Percentiles rank a stretch among this genome's conserved stretches.
phyloP scores from a whole-genome alignment of 2,329 filamentous ascomycete species.

The Claviceps quebecensis region DNA sequence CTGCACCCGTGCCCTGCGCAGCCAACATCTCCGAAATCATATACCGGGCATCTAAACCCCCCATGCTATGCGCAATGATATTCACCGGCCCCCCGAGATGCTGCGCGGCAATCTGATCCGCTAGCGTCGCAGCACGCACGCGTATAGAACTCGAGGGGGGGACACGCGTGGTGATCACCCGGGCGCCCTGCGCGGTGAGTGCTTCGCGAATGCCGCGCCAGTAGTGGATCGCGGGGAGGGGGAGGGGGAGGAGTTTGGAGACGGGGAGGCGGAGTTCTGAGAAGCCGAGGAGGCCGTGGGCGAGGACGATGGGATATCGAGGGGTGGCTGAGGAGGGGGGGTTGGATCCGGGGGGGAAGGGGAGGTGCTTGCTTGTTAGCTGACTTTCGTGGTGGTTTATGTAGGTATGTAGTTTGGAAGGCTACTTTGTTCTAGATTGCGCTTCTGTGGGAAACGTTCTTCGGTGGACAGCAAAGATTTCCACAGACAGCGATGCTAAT shows the following conservation, averaged over 20 bases:
- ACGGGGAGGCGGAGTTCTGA: slow-evolving; percentile 40
- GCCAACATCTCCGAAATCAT: slow-evolving; percentile 39
- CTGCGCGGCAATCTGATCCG: slow-evolving; percentile 29
- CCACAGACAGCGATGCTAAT: too few species aligned
- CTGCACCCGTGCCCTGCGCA: not conserved
- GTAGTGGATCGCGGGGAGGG: slow-evolving; percentile 44
- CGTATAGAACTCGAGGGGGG: slow-evolving; percentile 48
- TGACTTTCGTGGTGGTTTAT: not conserved
- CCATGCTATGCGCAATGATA: slow-evolving; percentile 60
- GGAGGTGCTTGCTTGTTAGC: not conserved
- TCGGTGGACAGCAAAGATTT: too few species aligned
- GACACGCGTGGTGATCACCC: slow-evolving; percentile 46
- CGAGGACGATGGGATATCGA: slow-evolving; percentile 48
- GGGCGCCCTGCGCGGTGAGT: slow-evolving; percentile 35
- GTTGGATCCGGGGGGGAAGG: too few species aligned
- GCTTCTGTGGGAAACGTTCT: too few species aligned
- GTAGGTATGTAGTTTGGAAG: too few species aligned
- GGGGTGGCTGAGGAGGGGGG: slow-evolving; percentile 30
- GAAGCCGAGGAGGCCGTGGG: slow-evolving; percentile 52
- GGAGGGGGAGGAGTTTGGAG: slow-evolving; percentile 37
- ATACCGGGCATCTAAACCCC: slow-evolving; percentile 50
- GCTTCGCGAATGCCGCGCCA: slow-evolving; percentile 51
- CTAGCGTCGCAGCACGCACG: slow-evolving; percentile 43
- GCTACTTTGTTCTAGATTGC: too few species aligned
- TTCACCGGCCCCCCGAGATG: slow-evolving; percentile 39